Evolutionary conservation across 108 stramenopile genomes (phyloP).

Genomic region (Cyclotella cryptica): DNA sequence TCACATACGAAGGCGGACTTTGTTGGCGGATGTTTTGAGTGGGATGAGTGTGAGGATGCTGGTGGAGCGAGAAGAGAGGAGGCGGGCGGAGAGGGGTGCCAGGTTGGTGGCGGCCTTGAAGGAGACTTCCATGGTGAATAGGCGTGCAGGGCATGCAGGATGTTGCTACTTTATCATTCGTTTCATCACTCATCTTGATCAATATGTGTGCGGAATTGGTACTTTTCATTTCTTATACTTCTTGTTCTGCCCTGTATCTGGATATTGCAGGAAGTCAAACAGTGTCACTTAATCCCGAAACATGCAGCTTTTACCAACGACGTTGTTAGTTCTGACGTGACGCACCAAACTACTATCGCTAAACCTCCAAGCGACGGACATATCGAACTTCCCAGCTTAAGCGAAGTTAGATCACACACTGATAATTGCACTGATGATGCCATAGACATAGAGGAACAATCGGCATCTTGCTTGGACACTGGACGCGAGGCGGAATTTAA

Average conservation of each 20-base stretch:
- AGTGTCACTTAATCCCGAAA: conserved; percentile 36
- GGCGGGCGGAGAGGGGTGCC: conserved; percentile 20
- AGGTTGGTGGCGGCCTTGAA: conserved; percentile 32
- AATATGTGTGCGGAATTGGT: background rate
- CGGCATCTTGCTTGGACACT: no score
- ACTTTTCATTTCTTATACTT: no score
- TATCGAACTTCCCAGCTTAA: no score
- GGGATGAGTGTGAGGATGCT: conserved; percentile 33
- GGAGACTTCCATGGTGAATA: conserved; percentile 36
- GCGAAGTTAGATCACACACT: no score
- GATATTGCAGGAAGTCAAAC: conserved; percentile 16
- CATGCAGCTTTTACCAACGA: background rate
- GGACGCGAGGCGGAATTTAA: no score
- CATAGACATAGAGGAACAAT: no score
- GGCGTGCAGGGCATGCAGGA: background rate
- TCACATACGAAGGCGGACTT: conserved; percentile 1
- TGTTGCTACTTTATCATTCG: background rate
- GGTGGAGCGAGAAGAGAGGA: conserved; percentile 29
- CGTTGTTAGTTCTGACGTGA: no score
- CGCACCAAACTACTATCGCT: no score
- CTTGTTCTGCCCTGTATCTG: no score
- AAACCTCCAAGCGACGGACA: no score
- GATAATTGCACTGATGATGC: no score
- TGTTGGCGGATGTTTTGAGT: conserved; percentile 23
- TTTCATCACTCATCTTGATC: background rate